A percentile compares a stretch with the other conserved stretches of the same genome.
phyloP scores from a whole-genome alignment of 73 alveolate genomes.

The Paramecium octaurelia region DNA sequence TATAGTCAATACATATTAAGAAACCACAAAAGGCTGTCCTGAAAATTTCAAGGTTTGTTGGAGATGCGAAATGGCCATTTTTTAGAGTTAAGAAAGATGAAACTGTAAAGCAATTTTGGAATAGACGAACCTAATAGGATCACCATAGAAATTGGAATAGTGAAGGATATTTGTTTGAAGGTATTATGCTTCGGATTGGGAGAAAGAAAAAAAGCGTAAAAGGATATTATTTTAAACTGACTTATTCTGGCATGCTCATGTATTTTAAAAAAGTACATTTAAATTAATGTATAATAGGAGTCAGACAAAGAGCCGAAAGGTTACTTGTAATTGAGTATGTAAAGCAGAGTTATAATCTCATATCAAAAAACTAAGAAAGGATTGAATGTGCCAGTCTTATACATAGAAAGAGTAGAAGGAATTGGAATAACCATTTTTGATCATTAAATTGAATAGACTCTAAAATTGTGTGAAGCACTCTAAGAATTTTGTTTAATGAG shows the following conservation, averaged over 20 bases:
- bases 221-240: constrained; percentile 8
- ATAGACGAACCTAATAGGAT: not conserved
- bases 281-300: not conserved
- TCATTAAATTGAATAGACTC: constrained; percentile 31
- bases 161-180: constrained; percentile 3
- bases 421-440: constrained; percentile 40
- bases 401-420: not conserved
- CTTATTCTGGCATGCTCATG: not conserved
- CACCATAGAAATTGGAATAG: constrained; percentile 17
- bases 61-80: constrained; percentile 23
- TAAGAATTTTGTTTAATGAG: constrained; percentile 26
- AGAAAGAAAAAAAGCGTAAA: constrained; percentile 35
- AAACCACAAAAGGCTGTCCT: not conserved
- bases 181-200: constrained; percentile 36
- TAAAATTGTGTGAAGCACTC: not conserved
- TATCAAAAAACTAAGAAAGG: constrained; percentile 3
- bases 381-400: not conserved
- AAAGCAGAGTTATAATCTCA: not conserved
- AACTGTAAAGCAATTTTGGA: constrained; percentile 22
- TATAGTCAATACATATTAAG: not conserved
- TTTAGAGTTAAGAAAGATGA: constrained; percentile 2
- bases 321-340: not conserved
- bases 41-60: not conserved
- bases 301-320: constrained; percentile 34
- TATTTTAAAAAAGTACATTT: constrained; percentile 19